Base-by-base conservation (phyloP, 2,329 filamentous ascomycete species). In the Ploettnerulaceae sp. region DNA sequence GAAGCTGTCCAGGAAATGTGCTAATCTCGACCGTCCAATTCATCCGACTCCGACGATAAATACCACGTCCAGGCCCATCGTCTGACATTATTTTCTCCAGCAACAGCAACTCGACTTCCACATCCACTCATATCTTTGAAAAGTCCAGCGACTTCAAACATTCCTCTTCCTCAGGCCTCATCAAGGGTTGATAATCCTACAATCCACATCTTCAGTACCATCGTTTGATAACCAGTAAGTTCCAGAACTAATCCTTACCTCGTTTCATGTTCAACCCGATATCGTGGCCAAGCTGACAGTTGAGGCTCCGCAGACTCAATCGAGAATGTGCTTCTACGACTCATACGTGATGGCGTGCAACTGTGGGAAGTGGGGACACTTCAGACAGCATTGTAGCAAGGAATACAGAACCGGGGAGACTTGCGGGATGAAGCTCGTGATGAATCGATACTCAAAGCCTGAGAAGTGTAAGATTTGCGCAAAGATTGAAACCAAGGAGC, bases 381-480 rank as follows among this genome's bases (percentile, higher is more conserved):
- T 96, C 73, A 82, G 86, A 57, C 80, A 90, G 68, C 90, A 95
- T 66, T 97, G 91, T 76, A 84, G 86, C 68, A 89, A 89, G 69
- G 91, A 96, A 67, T 94, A 95, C 71, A 86, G 91, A 56, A 95
- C 87, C 57, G 91, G 91, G 61, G 91, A 97, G 74, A 96, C 91
- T 28, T 97, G 91, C 70, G 91, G 91, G 52, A 84, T 95, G 71
- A 95, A 89, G 71, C 79, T 95, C 55, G 83, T 95, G 63, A 89
- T 86, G 72, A 72, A 80, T 58, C 90, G 87, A 20, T 74, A 79
- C 54, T 72, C 73, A 49, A 74, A 84, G 44, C 59, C 66, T 33
- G 59, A 59, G 12, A 78, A 80, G 60, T 97, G 91, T 74, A 87
- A 86, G 65, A 75, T 89, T 53, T 97, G 91, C 71, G 83, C 89